Conservation (phyloP, 345 rosid species). For the Lumnitzera racemosa region DNA sequence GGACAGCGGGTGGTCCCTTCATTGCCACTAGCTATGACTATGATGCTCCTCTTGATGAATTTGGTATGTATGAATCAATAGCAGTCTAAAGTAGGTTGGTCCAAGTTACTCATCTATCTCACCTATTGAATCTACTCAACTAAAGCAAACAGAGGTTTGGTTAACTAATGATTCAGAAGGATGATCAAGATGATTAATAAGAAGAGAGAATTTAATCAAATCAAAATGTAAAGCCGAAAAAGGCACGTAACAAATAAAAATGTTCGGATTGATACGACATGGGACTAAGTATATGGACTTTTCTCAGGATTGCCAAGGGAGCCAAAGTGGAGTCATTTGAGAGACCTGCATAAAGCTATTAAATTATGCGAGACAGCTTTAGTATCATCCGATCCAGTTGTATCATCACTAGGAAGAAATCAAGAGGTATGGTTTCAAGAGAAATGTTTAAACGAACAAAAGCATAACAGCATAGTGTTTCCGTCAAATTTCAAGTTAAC, state of each 20-base stretch:
- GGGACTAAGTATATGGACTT: no score
- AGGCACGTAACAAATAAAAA: no score
- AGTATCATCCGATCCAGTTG: slow-evolving; percentile 35
- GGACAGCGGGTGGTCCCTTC: slow-evolving; percentile 42
- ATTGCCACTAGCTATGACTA: slow-evolving; percentile 48
- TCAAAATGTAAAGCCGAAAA: no score
- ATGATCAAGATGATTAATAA: no score
- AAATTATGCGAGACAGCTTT: slow-evolving; percentile 36
- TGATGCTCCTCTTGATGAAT: slow-evolving; percentile 47
- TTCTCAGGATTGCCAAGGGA: slow-evolving; percentile 30
- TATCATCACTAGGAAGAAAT: slow-evolving; percentile 24
- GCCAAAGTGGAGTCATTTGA: slow-evolving; percentile 41
- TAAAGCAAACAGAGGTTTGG: no score
- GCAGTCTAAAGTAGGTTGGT: not conserved
- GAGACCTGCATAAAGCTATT: slow-evolving; percentile 39
- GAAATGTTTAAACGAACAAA: not conserved
- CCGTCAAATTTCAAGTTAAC: not conserved
- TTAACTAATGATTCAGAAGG: no score
- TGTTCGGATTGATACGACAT: no score
- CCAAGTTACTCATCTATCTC: slow-evolving; percentile 1
- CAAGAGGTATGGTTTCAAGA: slow-evolving; percentile 22
- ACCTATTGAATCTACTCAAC: not conserved
- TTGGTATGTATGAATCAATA: slow-evolving; percentile 17
- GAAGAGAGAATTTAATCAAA: no score
- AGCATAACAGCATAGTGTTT: no score